These are phyloP conservation scores for Aspergillus egyptiacus DNA, from an alignment of 495 filamentous ascomycete species.

Conservation along the genomic window DNA sequence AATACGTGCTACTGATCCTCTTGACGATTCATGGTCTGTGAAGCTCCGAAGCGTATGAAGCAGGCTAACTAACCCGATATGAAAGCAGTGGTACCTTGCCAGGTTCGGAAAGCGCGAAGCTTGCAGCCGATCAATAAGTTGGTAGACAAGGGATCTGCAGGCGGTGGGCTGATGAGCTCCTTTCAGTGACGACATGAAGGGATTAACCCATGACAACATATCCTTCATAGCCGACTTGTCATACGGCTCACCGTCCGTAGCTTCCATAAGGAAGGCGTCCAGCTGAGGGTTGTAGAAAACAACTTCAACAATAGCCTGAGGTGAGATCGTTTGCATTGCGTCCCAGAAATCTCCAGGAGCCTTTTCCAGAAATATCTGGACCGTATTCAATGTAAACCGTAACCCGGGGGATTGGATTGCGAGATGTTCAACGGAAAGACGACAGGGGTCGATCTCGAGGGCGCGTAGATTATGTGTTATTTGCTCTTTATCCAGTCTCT, in stretches of 20 bases:
- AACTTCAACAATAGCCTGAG: constrained; percentile 65
- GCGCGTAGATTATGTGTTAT: constrained; percentile 71
- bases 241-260: constrained; percentile 49
- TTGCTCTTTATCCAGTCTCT: constrained; percentile 62
- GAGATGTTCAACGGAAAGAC: constrained; percentile 69
- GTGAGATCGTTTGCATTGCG: constrained; percentile 71
- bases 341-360: constrained; percentile 79
- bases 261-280: constrained; percentile 50
- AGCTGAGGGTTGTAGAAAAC: constrained; percentile 69
- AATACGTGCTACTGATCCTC: constrained; percentile 46
- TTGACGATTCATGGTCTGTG: constrained; percentile 43
- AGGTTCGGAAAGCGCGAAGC: constrained; percentile 37
- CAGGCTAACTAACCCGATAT: constrained; percentile 43
- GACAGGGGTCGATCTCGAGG: constrained; percentile 73
- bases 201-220: constrained; percentile 64
- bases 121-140: constrained; percentile 64
- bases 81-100: constrained; percentile 46
- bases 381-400: constrained; percentile 55
- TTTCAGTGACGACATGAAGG: constrained; percentile 71
- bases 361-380: constrained; percentile 62
- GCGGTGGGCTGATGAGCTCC: constrained; percentile 62
- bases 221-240: constrained; percentile 52
- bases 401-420: constrained; percentile 54
- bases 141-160: constrained; percentile 61
- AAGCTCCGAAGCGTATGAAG: constrained; percentile 48